A percentile compares a stretch with the other conserved stretches of the same genome.
Evolutionary conservation across 2,329 filamentous ascomycete genomes (phyloP).

Genomic region (Alternaria triticimaculans): DNA sequence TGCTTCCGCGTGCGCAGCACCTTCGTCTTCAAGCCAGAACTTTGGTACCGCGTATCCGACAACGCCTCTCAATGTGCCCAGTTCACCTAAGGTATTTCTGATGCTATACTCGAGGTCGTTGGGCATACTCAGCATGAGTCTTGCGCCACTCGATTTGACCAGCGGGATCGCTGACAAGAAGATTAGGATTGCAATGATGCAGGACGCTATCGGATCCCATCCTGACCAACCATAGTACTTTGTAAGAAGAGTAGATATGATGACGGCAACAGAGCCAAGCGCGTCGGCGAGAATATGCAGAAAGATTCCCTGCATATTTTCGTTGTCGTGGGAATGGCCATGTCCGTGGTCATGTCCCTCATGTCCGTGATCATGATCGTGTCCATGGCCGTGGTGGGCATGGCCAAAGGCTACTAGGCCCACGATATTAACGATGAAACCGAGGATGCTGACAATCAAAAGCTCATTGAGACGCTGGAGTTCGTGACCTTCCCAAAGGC

Average conservation of each 20-base stretch:
- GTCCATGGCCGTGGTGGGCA: conserved; percentile 63
- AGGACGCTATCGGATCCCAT: conserved; percentile 93
- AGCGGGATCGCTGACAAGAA: conserved; percentile 90
- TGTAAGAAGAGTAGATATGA: conserved; percentile 86
- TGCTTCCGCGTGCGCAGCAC: conserved; percentile 48
- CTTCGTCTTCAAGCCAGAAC: conserved; percentile 86
- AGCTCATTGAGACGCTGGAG: conserved; percentile 86
- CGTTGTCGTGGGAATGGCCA: conserved; percentile 73
- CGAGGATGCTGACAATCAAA: conserved; percentile 84
- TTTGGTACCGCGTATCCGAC: conserved; percentile 84
- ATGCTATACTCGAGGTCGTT: conserved; percentile 86
- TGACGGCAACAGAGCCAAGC: conserved; percentile 91
- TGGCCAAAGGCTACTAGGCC: conserved; percentile 84
- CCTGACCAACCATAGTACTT: conserved; percentile 89
- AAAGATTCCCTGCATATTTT: conserved; percentile 98
- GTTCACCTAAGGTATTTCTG: conserved; percentile 82
- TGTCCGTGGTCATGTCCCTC: conserved; percentile 41
- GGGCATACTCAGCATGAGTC: conserved; percentile 82
- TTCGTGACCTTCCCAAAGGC: conserved; percentile 81
- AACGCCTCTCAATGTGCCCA: conserved; percentile 82
- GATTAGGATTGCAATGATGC: conserved; percentile 90
- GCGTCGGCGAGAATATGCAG: conserved; percentile 95
- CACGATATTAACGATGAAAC: conserved; percentile 87
- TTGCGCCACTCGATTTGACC: conserved; percentile 81
- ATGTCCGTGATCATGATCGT: conserved; percentile 52